Evolutionary conservation across 805 yeast genomes (phyloP).

Genomic region (Lipomyces oligophaga): DNA sequence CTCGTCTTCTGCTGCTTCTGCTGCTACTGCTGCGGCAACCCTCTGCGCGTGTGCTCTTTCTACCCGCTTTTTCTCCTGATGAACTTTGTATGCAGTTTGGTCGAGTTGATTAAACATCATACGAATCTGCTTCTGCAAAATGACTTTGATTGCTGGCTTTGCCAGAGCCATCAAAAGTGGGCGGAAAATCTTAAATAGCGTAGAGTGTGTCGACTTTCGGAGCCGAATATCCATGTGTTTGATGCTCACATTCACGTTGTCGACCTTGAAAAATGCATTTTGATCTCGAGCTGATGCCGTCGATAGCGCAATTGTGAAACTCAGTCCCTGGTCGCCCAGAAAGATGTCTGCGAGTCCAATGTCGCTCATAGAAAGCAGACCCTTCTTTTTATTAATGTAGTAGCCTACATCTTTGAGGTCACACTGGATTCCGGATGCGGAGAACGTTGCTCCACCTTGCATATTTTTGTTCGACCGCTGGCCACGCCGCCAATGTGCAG

Average conservation of each 20-base stretch:
- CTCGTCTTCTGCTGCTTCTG: constrained; percentile 2
- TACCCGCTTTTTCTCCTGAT: constrained; percentile 19
- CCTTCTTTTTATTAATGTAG: constrained; percentile 21
- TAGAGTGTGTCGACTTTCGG: constrained; percentile 23
- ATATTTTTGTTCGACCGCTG: not conserved
- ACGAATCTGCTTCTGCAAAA: constrained; percentile 25
- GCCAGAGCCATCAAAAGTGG: constrained; percentile 20
- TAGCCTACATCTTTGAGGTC: constrained; percentile 23
- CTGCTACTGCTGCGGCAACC: not conserved
- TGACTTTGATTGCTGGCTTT: constrained; percentile 21
- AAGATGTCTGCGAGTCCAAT: constrained; percentile 24
- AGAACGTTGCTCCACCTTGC: constrained; percentile 12
- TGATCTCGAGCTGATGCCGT: constrained; percentile 4
- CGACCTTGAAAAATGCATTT: constrained; percentile 23
- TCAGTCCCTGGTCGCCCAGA: constrained; percentile 20
- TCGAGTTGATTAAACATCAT: constrained; percentile 22
- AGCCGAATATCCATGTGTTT: constrained; percentile 16
- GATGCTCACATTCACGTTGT: constrained; percentile 23
- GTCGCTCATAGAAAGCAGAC: constrained; percentile 21
- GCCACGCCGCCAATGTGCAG: constrained; percentile 19
- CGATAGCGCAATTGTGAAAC: constrained; percentile 13
- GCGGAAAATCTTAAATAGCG: constrained; percentile 21
- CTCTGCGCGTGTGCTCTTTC: constrained; percentile 11
- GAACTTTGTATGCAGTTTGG: constrained; percentile 15
- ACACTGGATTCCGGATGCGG: constrained; percentile 19